Conservation (phyloP, 805 yeast genomes). For the Kazachstania bromeliacearum region DNA sequence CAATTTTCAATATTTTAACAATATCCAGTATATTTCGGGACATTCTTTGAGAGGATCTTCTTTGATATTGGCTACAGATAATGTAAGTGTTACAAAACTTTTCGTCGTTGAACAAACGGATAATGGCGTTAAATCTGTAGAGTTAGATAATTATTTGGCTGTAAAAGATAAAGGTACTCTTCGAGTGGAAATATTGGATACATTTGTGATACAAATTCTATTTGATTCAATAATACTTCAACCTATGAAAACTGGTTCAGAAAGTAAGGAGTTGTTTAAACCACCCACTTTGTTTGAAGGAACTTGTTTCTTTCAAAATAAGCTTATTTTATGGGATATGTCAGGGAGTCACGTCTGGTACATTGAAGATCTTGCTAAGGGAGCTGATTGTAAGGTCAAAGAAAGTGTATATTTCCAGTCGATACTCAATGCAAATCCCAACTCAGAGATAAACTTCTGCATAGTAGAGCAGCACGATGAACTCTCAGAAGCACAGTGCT, state of each 20-base stretch:
- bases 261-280: slow-evolving; percentile 3
- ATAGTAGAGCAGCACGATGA: no score
- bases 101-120: neutral
- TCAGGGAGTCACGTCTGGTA: slow-evolving; percentile 1
- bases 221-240: neutral
- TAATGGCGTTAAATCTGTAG: neutral
- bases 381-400: neutral
- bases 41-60: neutral
- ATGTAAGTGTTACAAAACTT: neutral
- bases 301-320: neutral
- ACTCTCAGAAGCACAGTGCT: no score
- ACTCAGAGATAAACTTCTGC: no score
- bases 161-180: neutral
- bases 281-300: slow-evolving; percentile 1
- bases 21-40: neutral
- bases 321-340: slow-evolving; percentile 3
- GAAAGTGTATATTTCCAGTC: neutral
- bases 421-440: no score
- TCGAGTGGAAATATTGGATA: neutral
- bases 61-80: slow-evolving; percentile 1
- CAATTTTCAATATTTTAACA: neutral
- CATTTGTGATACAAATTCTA: neutral
- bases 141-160: neutral
- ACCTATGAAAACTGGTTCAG: slow-evolving; percentile 1
- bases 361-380: slow-evolving; percentile 1